phyloP scores from a whole-genome alignment of 2,329 filamentous ascomycete species.

The Orbilia oligospora region DNA sequence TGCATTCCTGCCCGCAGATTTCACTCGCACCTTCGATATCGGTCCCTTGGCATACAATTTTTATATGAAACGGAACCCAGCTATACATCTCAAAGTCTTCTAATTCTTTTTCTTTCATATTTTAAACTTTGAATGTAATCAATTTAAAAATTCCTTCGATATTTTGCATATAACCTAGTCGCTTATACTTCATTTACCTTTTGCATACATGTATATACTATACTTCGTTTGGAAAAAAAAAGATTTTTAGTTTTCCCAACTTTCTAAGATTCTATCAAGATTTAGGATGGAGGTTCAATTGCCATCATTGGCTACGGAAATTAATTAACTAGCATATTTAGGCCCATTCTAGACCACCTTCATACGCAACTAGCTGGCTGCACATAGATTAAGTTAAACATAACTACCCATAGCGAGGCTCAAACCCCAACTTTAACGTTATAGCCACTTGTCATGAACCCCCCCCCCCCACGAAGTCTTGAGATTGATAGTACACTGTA shows the following conservation, averaged over 20 bases:
- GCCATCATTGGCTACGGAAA: too few relatives aligned
- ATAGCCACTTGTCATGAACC: too few relatives aligned
- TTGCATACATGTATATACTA: constrained; percentile 7
- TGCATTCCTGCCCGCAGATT: not conserved
- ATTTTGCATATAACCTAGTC: constrained; percentile 10
- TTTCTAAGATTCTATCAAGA: too few relatives aligned
- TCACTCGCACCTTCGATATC: not conserved
- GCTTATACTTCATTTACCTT: not conserved
- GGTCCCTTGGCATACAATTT: not conserved
- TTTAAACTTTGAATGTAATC: not conserved
- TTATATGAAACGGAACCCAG: not conserved
- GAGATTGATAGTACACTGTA: too few relatives aligned
- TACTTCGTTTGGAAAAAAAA: constrained; percentile 2
- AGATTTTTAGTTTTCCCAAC: not conserved
- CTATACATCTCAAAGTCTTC: not conserved
- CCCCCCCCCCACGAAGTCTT: not conserved
- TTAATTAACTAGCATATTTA: too few relatives aligned
- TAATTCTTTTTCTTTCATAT: not conserved
- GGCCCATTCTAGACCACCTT: too few relatives aligned
- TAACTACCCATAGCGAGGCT: too few relatives aligned
- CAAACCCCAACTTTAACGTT: too few relatives aligned
- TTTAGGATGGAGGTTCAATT: too few relatives aligned
- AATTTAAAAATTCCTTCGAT: too few relatives aligned
- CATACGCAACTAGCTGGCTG: not conserved
- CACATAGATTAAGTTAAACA: too few relatives aligned